Percentiles rank a stretch among this genome's conserved stretches.
Conservation (phyloP, 164 flowering plant genomes). For the Cinnamomum chago region DNA sequence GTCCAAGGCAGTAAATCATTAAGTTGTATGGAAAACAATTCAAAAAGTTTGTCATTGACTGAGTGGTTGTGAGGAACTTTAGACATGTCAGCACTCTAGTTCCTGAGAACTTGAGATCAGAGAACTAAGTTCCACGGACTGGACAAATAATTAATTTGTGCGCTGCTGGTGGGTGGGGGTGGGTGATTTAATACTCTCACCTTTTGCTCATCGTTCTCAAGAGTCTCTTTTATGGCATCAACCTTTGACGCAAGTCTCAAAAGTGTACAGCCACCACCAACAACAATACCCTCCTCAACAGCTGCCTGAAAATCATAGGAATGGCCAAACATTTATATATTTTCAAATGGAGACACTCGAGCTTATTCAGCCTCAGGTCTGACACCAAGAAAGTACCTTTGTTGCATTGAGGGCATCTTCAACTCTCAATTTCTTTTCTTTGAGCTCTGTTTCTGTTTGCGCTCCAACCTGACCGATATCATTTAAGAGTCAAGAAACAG, state of each 20-base stretch:
- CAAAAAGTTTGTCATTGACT: neutral
- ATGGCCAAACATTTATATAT: neutral
- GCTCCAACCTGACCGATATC: constrained; percentile 79
- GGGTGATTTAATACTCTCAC: constrained; percentile 20
- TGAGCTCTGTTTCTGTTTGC: constrained; percentile 95
- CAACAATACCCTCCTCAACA: constrained; percentile 43
- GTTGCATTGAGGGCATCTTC: constrained; percentile 99
- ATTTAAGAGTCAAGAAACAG: neutral
- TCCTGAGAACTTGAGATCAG: too few relatives aligned
- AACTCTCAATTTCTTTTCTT: constrained; percentile 88
- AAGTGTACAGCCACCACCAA: constrained; percentile 58
- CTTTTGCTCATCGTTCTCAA: constrained; percentile 90
- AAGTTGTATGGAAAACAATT: neutral
- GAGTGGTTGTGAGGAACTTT: neutral
- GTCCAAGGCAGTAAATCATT: neutral
- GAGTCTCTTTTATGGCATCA: constrained; percentile 73
- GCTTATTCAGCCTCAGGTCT: neutral
- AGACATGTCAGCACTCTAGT: neutral
- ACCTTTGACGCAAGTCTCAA: constrained; percentile 87
- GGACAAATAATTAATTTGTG: neutral
- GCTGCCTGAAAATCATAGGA: constrained; percentile 62
- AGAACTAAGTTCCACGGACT: too few relatives aligned
- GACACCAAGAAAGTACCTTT: constrained; percentile 43
- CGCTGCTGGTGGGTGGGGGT: too few relatives aligned
- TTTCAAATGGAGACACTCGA: neutral